These are phyloP conservation scores for Fusarium humuli DNA, from an alignment of 2,329 filamentous ascomycete genomes.

Conservation along the genomic window DNA sequence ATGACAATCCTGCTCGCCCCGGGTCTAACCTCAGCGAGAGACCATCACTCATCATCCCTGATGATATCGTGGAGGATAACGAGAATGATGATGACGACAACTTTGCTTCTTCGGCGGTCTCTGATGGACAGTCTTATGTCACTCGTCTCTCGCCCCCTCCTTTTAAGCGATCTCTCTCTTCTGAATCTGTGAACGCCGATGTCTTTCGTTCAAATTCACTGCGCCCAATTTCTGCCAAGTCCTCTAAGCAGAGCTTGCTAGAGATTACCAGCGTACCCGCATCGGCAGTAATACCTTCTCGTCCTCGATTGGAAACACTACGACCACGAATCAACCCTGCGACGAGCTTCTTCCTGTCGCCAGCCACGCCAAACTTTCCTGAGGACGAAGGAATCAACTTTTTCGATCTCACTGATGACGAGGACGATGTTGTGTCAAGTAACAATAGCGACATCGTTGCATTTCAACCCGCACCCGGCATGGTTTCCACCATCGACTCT, in stretches of 20 bases:
- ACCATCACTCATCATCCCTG: slow-evolving; percentile 51
- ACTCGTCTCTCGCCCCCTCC: slow-evolving; percentile 67
- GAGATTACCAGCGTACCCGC: slow-evolving; percentile 30
- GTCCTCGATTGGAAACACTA: slow-evolving; percentile 41
- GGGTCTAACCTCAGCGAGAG: slow-evolving; percentile 48
- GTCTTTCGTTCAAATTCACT: slow-evolving; percentile 42
- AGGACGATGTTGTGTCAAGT: slow-evolving; percentile 53
- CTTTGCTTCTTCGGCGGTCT: slow-evolving; percentile 66
- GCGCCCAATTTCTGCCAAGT: slow-evolving; percentile 40
- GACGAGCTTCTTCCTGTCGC: slow-evolving; percentile 50
- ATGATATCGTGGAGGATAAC: slow-evolving; percentile 54
- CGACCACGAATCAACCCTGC: slow-evolving; percentile 45
- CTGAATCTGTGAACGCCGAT: slow-evolving; percentile 46
- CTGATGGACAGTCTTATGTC: slow-evolving; percentile 58
- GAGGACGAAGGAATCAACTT: slow-evolving; percentile 59
- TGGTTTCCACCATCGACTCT: slow-evolving; percentile 31
- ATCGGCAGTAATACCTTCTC: slow-evolving; percentile 36
- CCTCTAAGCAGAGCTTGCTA: slow-evolving; percentile 22
- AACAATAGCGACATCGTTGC: slow-evolving; percentile 53
- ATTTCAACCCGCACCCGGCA: slow-evolving; percentile 39
- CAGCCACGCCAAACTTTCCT: slow-evolving; percentile 53
- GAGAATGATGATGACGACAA: slow-evolving; percentile 70
- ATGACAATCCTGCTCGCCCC: slow-evolving; percentile 53
- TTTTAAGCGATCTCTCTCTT: slow-evolving; percentile 53
- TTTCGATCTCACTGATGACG: slow-evolving; percentile 60